A percentile compares a stretch with the other conserved stretches of the same genome.
Conservation (phyloP, 176 grass and related monocot genomes). For the Carex cristatella region DNA sequence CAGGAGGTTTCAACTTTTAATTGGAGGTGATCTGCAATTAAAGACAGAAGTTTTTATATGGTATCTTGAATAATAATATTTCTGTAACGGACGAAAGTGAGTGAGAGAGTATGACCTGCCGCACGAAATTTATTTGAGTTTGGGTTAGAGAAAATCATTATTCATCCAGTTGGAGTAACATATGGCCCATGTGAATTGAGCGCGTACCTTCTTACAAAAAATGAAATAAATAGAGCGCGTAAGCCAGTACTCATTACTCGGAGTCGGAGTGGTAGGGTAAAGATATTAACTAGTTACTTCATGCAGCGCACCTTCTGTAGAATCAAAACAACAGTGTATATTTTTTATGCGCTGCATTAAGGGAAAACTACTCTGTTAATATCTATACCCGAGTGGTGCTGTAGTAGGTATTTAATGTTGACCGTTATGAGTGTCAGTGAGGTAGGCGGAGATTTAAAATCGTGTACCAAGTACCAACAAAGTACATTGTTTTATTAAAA, state of each 20-base stretch:
- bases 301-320: too few species aligned
- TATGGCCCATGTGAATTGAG: not conserved
- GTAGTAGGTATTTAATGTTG: not conserved
- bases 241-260: not conserved
- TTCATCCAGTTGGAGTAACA: not conserved
- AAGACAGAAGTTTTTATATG: not conserved
- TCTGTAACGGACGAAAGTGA: not conserved
- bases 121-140: not conserved
- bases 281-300: too few species aligned
- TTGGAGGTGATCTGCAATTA: not conserved
- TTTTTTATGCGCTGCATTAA: too few species aligned
- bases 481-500: not conserved
- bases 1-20: not conserved
- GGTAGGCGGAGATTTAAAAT: not conserved
- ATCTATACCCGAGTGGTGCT: not conserved
- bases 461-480: not conserved
- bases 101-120: not conserved
- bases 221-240: not conserved
- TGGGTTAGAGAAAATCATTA: not conserved
- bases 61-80: not conserved
- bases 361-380: too few species aligned
- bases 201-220: not conserved
- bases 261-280: too few species aligned
- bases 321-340: too few species aligned
- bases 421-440: not conserved